Percentiles rank a stretch among this genome's conserved stretches.
These are phyloP conservation scores for Caloboletus firmus DNA, from an alignment of 1,284 basidiomycete genomes.

Conservation along the genomic window DNA sequence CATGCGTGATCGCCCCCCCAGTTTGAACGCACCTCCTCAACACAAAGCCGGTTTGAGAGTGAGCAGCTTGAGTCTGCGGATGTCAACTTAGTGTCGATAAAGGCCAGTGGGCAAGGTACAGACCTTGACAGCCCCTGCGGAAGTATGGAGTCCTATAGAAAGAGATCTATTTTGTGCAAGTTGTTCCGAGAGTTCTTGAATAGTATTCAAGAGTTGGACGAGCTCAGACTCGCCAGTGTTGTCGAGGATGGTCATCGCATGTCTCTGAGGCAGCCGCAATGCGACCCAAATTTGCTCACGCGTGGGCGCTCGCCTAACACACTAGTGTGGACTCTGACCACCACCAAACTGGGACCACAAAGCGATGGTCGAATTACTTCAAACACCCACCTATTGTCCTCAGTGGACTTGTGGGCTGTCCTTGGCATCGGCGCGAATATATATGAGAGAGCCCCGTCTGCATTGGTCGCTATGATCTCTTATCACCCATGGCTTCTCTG, in stretches of 20 bases:
- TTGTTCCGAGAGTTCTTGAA: slow-evolving; percentile 82
- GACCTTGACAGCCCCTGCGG: slow-evolving; percentile 82
- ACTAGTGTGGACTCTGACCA: slow-evolving; percentile 1
- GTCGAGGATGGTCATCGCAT: slow-evolving; percentile 43
- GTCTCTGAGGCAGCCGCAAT: neutral
- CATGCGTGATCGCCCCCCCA: neutral
- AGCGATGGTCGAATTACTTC: neutral
- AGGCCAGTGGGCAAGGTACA: slow-evolving; percentile 16
- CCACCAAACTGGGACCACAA: slow-evolving; percentile 2
- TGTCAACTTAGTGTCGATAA: neutral
- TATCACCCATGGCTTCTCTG: slow-evolving; percentile 13
- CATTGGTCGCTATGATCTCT: neutral
- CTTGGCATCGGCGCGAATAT: neutral
- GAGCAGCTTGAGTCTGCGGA: slow-evolving; percentile 58
- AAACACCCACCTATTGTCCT: slow-evolving; percentile 18
- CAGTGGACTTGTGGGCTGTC: slow-evolving; percentile 16
- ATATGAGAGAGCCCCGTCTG: slow-evolving; percentile 1
- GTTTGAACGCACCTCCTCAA: slow-evolving; percentile 63
- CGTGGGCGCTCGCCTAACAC: slow-evolving; percentile 3
- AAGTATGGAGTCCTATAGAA: slow-evolving; percentile 56
- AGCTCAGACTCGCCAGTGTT: slow-evolving; percentile 49
- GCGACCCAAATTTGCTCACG: neutral
- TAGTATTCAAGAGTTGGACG: slow-evolving; percentile 68
- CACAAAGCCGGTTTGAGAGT: slow-evolving; percentile 87
- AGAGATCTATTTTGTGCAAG: slow-evolving; percentile 74